Base-by-base conservation (phyloP, 2,329 filamentous ascomycete genomes). In the Phialocephala subalpina region DNA sequence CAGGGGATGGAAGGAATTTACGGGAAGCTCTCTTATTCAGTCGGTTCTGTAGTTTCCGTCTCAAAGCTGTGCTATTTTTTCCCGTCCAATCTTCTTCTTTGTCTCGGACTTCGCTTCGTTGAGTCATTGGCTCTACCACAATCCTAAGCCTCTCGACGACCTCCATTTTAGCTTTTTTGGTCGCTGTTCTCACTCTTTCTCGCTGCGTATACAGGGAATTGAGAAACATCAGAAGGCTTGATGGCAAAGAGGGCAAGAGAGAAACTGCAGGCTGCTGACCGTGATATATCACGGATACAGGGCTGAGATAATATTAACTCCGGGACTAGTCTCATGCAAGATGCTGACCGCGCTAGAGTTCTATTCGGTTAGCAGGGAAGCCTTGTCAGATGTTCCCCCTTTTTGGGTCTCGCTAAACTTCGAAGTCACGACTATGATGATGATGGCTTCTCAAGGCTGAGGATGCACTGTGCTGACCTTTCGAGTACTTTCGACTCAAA, bases 81-180 rank as follows among this genome's bases (percentile, higher is more conserved):
- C 77, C 77, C 1, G 74, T 78, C 77, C 77, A 79, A 59, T 79
- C 77, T 45, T 79, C 76, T 16, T 56, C 56, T 11, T 58, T 52
- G 20, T 62, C 62, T 27, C 62, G 40, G 18, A 70, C 42, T 20
- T 70, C 66, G 8, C 45, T 58, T n/a, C 56, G 42, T 45, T 71
- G 66, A 2, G 55, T 56, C 69, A 72, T 72, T 2, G 63, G 60
- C 14, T 58, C 59, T 3, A 72, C 33, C 29, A 62, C 64, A 49
- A 72, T 68, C 5, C n/a, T 6, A 14, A 12, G 47, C 22, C 4
- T 52, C 22, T 29, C 49, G 49, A 22, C 45, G 12, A 33, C 7
- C 25, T 53, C 49, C 49, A 53, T 33, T 53, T 33, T 33, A 5
- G 22, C 3, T 52, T 4, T 53, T 18, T 33, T 27, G 7, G 49